Evolutionary conservation across 1,139 yeast genomes (phyloP), one percentile per base, ranked within the genome.

Genomic region (Meyerozyma sp.): DNA sequence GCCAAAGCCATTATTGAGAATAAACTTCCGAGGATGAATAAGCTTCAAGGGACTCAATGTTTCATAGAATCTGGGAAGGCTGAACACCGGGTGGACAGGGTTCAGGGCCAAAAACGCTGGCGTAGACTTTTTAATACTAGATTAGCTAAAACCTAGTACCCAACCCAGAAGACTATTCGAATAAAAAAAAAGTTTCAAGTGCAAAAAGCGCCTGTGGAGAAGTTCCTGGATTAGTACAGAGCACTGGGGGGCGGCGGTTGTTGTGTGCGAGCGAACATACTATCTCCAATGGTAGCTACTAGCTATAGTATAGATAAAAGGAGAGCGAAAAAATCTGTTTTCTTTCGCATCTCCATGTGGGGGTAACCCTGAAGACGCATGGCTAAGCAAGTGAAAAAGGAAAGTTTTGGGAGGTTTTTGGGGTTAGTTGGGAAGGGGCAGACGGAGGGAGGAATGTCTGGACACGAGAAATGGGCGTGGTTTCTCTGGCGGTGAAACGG

Each of bases 1-100:
- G 81, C 79, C 64, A 76, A 68, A 46, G 81, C 81, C 81, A 76
- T 76, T 41, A 43, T 59, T 40, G 36, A 21, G 44, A 10, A 20
- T 27, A 16, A 32, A 32, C 18, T 16, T 16, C 18, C 3, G 18
- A 16, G 18, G 18, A n/a, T n/a, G n/a, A 21, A 20, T 21, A 20
- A 20, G 8, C 13, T 23, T 16, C 23, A 21, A 21, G 16, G 26
- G 36, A 21, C 32, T 26, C 14, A 25, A 21, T 21, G 26, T 35
- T 38, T 26, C 32, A 34, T 32, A 32, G 25, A 39, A 32, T 41
- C 34, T 38, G 36, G 23, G 40, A 40, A 32, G 44, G 36, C 39
- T 38, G 36, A 32, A 37, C 38, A 16, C 18, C 18, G 18, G 18
- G 18, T 16, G 18, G 18, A 14, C 10, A 8, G 13, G 35, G 29